Base-by-base conservation (phyloP, 75 land plant genomes). In the Azolla pinnata region DNA sequence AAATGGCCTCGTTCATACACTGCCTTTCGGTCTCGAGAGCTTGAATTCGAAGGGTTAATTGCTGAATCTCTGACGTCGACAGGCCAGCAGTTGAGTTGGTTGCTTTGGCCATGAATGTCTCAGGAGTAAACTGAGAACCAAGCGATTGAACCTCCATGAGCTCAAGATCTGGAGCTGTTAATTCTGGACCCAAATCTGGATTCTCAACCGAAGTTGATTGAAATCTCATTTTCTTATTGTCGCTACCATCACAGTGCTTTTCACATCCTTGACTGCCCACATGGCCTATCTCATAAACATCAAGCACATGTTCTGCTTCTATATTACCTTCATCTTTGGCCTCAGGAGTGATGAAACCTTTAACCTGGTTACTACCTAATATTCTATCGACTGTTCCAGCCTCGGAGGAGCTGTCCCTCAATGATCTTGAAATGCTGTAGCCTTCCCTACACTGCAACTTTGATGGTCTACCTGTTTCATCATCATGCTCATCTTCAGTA, bases 11-110 rank as follows among this genome's bases (percentile, higher is more conserved):
- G 4, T 38, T 18, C 59, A 57, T 57, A 4, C 17, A 38, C 10
- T 32, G 42, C 31, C 31, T 57, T 21, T 57, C 59, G 4, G 19
- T 25, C 33, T 57, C 59, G 20, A 57, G 44, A 7, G 16, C 19
- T 21, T 32, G 59, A 20, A 57, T 12, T 3, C 59, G 59, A 16
- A 1, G 19, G 33, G 16, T 30, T 38, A 57, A 31, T 31, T 57
- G 59, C 16, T 57, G 35, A 2, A 57, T 19, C 31, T 57, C 54
- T 9, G 49, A 2, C 14, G 23, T 23, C n/a, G 49, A 46, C 2
- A 46, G 17, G 49, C 49, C 21, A 2, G 49, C n/a, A 46, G 23
- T 46, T 2, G 21, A 17, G 49, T 46, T 46, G 4, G 3, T 46
- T 2, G 21, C 49, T 2, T 46, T 23, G 4, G 49, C 49, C n/a